phyloP scores from a whole-genome alignment of 306 rosid genomes.

The Vachellia pachyceras region DNA sequence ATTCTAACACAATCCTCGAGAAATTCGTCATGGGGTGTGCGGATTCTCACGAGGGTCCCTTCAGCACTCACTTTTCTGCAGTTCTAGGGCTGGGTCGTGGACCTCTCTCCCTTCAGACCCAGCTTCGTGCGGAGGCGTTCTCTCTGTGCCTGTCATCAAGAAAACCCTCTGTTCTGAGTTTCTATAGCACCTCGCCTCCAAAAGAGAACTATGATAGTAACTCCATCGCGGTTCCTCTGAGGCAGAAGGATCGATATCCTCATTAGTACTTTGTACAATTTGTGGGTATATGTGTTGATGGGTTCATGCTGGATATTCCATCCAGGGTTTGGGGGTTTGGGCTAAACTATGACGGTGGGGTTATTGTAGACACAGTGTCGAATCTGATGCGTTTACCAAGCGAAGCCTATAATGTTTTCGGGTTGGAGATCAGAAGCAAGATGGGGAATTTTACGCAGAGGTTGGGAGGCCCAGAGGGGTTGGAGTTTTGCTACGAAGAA shows the following conservation, averaged over 20 bases:
- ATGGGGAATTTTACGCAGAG: slow-evolving; percentile 19
- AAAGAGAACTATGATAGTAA: background rate
- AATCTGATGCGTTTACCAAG: slow-evolving; percentile 39
- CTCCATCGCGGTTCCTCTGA: slow-evolving; percentile 41
- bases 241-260: slow-evolving; percentile 41
- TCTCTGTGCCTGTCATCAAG: slow-evolving; percentile 35
- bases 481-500: slow-evolving; percentile 47
- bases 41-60: slow-evolving; percentile 41
- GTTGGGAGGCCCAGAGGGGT: background rate
- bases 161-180: slow-evolving; percentile 31
- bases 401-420: slow-evolving; percentile 41
- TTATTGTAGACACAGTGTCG: slow-evolving; percentile 32
- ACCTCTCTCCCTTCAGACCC: slow-evolving; percentile 50
- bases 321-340: slow-evolving; percentile 58
- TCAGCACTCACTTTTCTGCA: slow-evolving; percentile 32
- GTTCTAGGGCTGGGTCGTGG: slow-evolving; percentile 52
- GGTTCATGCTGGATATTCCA: slow-evolving; percentile 49
- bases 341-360: slow-evolving; percentile 48
- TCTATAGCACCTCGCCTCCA: slow-evolving; percentile 32
- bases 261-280: slow-evolving; percentile 47
- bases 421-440: slow-evolving; percentile 28
- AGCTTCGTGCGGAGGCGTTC: slow-evolving; percentile 46
- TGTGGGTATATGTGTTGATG: slow-evolving; percentile 47
- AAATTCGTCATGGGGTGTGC: slow-evolving; percentile 46
- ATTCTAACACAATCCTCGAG: slow-evolving; percentile 21